Evolutionary conservation across 2,329 filamentous ascomycete species (phyloP).

Genomic region (Talaromyces sp.): DNA sequence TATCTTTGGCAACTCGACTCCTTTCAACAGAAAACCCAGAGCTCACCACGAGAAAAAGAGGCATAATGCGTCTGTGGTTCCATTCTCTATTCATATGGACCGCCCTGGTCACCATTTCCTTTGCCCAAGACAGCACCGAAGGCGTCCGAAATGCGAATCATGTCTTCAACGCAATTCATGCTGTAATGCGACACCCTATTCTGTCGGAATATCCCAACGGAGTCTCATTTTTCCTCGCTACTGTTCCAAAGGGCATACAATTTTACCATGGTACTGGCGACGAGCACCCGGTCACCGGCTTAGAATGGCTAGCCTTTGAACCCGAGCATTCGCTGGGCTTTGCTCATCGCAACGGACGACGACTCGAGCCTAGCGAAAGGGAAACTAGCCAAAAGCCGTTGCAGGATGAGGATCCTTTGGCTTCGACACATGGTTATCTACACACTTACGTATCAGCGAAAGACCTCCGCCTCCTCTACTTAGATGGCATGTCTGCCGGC

Average conservation of each 20-base stretch:
- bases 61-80: too few relatives aligned
- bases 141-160: slow-evolving; percentile 16
- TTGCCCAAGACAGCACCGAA: background rate
- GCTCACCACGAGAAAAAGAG: too few relatives aligned
- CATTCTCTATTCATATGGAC: too few relatives aligned
- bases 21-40: too few relatives aligned
- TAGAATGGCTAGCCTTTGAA: slow-evolving; percentile 69
- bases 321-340: slow-evolving; percentile 64
- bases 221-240: slow-evolving; percentile 62
- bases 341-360: slow-evolving; percentile 32
- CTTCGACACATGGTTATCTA: slow-evolving; percentile 49
- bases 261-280: slow-evolving; percentile 59
- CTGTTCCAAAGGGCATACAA: slow-evolving; percentile 56
- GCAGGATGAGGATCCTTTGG: slow-evolving; percentile 5
- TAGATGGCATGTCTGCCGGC: slow-evolving; percentile 66
- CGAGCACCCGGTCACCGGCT: slow-evolving; percentile 42
- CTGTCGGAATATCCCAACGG: slow-evolving; percentile 67
- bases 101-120: too few relatives aligned
- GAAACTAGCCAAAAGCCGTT: background rate
- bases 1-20: background rate
- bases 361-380: background rate
- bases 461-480: slow-evolving; percentile 57
- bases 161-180: slow-evolving; percentile 68
- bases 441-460: slow-evolving; percentile 60
- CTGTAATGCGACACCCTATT: slow-evolving; percentile 65